These are phyloP conservation scores for Mycosphaerella arachidis DNA, from an alignment of 2,329 filamentous ascomycete species.

Conservation along the genomic window DNA sequence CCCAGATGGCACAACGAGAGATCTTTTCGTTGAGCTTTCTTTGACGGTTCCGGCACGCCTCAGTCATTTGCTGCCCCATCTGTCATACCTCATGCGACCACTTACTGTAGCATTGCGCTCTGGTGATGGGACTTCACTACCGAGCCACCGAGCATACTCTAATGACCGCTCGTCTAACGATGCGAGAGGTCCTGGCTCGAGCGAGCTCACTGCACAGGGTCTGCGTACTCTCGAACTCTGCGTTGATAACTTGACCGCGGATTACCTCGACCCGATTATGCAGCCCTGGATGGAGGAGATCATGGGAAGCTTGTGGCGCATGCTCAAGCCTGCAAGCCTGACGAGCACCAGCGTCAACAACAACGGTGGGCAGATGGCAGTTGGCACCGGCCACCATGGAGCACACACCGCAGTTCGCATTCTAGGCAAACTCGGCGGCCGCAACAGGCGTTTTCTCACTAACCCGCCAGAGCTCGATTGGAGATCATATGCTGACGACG, in stretches of 20 bases:
- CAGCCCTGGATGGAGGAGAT: constrained; percentile 97
- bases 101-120: constrained; percentile 91
- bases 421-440: constrained; percentile 88
- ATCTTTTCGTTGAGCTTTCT: constrained; percentile 94
- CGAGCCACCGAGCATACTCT: constrained; percentile 15
- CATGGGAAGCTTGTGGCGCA: constrained; percentile 96
- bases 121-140: constrained; percentile 52
- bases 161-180: constrained; percentile 22
- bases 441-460: constrained; percentile 93
- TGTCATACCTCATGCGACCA: constrained; percentile 95
- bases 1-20: constrained; percentile 81
- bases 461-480: constrained; percentile 80
- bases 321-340: constrained; percentile 88
- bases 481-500: constrained; percentile 80
- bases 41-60: constrained; percentile 91
- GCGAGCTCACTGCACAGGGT: constrained; percentile 87
- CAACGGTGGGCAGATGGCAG: constrained; percentile 13
- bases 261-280: constrained; percentile 98
- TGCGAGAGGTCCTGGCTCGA: constrained; percentile 20
- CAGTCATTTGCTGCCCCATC: constrained; percentile 88
- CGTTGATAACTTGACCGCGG: constrained; percentile 95
- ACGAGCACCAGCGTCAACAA: constrained; percentile 42
- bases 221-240: constrained; percentile 91
- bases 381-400: constrained; percentile 66
- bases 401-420: constrained; percentile 98